Evolutionary conservation across 2,329 filamentous ascomycete genomes (phyloP).

Genomic region (Monilinia fructigena): DNA sequence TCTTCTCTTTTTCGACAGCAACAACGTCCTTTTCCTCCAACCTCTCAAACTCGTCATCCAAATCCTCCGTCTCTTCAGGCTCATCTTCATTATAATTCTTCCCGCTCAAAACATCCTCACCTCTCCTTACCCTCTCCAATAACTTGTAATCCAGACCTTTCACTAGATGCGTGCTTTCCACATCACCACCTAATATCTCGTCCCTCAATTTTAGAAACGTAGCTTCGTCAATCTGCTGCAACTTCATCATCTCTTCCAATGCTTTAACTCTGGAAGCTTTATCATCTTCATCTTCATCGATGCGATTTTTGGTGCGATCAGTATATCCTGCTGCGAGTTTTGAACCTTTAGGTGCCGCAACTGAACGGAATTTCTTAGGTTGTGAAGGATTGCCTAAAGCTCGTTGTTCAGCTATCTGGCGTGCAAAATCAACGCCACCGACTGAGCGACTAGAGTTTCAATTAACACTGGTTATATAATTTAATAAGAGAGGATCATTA

Average conservation of each 20-base stretch:
- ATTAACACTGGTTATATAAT: not conserved
- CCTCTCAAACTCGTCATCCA: slow-evolving; percentile 66
- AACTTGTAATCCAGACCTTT: slow-evolving; percentile 90
- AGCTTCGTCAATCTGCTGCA: slow-evolving; percentile 76
- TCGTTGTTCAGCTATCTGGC: slow-evolving; percentile 73
- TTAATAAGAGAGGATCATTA: not conserved
- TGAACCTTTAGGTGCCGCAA: slow-evolving; percentile 75
- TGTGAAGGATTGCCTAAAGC: slow-evolving; percentile 32
- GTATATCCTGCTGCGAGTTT: slow-evolving; percentile 78
- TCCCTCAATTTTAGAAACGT: slow-evolving; percentile 74
- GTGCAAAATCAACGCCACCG: slow-evolving; percentile 69
- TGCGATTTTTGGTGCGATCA: slow-evolving; percentile 71
- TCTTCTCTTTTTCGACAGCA: slow-evolving; percentile 50
- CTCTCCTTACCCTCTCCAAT: slow-evolving; percentile 64
- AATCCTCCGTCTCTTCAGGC: slow-evolving; percentile 43
- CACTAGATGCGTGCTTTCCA: slow-evolving; percentile 78
- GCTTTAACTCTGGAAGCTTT: slow-evolving; percentile 68
- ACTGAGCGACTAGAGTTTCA: slow-evolving; percentile 25
- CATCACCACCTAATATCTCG: slow-evolving; percentile 79
- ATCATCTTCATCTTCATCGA: slow-evolving; percentile 51
- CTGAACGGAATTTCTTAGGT: slow-evolving; percentile 75
- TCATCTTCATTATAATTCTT: slow-evolving; percentile 34
- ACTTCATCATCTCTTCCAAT: slow-evolving; percentile 77
- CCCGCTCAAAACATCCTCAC: slow-evolving; percentile 41
- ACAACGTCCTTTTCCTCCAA: slow-evolving; percentile 56